A percentile compares a stretch with the other conserved stretches of the same genome.
Evolutionary conservation across 805 yeast genomes (phyloP).

Genomic region (Peterozyma toletana): DNA sequence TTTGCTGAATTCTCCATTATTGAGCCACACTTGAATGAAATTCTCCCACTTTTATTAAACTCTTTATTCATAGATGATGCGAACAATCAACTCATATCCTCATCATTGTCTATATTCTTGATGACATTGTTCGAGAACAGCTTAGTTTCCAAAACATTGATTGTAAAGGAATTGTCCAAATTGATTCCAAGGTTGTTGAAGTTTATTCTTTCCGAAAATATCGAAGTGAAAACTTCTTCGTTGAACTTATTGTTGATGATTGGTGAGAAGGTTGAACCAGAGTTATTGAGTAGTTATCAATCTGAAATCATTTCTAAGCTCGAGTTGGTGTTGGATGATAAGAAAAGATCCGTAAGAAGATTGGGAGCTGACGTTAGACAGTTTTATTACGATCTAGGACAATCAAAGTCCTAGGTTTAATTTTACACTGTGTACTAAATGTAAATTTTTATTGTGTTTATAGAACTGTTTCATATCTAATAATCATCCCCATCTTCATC

Average conservation of each 20-base stretch:
- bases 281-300: conserved; percentile 44
- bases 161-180: conserved; percentile 46
- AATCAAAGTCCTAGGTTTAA: conserved; percentile 3
- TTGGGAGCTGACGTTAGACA: conserved; percentile 79
- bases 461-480: not conserved
- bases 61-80: conserved; percentile 38
- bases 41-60: conserved; percentile 68
- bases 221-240: conserved; percentile 47
- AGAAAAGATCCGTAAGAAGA: conserved; percentile 66
- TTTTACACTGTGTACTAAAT: too few relatives aligned
- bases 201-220: conserved; percentile 20
- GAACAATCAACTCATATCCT: conserved; percentile 11
- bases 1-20: conserved; percentile 51
- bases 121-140: conserved; percentile 18
- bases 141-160: conserved; percentile 26
- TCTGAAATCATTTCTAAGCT: conserved; percentile 39
- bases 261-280: conserved; percentile 30
- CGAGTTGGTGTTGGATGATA: conserved; percentile 58
- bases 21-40: conserved; percentile 50
- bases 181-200: conserved; percentile 49
- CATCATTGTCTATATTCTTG: conserved; percentile 18
- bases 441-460: too few relatives aligned
- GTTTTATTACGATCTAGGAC: conserved; percentile 49
- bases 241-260: conserved; percentile 51
- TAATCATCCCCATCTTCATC: not conserved